These are phyloP conservation scores for Ustulina deusta DNA, from an alignment of 2,329 filamentous ascomycete species.

Conservation along the genomic window DNA sequence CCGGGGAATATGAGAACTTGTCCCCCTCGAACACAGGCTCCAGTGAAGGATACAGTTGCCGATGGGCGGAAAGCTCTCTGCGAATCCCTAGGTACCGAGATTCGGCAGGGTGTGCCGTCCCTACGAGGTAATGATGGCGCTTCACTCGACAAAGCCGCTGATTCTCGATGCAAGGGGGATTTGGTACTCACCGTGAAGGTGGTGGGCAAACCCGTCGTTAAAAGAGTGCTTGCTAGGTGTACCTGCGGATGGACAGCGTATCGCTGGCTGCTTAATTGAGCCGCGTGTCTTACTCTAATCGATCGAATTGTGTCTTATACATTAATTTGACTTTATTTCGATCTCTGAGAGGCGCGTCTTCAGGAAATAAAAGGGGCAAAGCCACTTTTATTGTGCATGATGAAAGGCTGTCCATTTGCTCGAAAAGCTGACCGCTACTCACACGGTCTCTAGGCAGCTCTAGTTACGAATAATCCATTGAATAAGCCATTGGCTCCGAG, in stretches of 20 bases:
- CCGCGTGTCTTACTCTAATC: no score
- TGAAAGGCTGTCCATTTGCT: no score
- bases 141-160: background rate
- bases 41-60: constrained; percentile 34
- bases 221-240: background rate
- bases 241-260: constrained; percentile 21
- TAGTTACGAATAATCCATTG: no score
- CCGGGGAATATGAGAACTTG: constrained; percentile 17
- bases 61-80: constrained; percentile 38
- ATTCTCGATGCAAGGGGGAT: background rate
- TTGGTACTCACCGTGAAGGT: background rate
- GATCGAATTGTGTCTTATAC: no score
- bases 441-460: no score
- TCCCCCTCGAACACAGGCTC: constrained; percentile 31
- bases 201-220: background rate
- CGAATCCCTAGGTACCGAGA: constrained; percentile 30
- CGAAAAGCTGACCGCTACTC: no score
- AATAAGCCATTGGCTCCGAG: no score
- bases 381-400: no score
- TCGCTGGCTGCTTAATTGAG: constrained; percentile 17
- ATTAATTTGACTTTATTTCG: no score
- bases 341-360: no score
- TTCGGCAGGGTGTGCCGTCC: constrained; percentile 30
- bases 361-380: no score
- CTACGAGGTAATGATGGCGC: constrained; percentile 25